A percentile compares a stretch with the other conserved stretches of the same genome.
phyloP scores from a whole-genome alignment of 805 yeast genomes.

The Sugiyamaella americana region DNA sequence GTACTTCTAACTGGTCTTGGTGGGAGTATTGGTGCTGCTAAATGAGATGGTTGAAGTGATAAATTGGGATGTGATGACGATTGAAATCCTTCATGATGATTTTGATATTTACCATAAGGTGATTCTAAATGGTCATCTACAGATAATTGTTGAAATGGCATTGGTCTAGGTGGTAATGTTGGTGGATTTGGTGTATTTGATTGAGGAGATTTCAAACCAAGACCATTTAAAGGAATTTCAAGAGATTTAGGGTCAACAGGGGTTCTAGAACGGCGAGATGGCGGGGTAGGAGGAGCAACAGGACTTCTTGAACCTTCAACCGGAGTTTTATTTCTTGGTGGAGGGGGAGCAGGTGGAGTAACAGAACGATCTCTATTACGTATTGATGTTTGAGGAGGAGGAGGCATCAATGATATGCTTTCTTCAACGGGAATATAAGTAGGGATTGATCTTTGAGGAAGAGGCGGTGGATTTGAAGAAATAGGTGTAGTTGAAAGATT shows the following conservation, averaged over 20 bases:
- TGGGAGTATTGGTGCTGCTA: conserved; percentile 9
- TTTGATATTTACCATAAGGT: neutral
- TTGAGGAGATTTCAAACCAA: neutral
- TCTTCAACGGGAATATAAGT: too few species aligned
- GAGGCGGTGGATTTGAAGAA: too few species aligned
- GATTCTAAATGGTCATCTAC: neutral
- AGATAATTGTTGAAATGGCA: neutral
- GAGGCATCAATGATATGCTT: too few species aligned
- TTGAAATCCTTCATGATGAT: neutral
- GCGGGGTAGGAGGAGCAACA: conserved; percentile 7
- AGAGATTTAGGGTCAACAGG: neutral
- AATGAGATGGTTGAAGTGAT: neutral
- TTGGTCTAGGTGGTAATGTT: conserved; percentile 6
- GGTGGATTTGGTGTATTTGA: conserved; percentile 4
- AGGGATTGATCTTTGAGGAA: too few species aligned
- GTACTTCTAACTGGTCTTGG: conserved; percentile 8
- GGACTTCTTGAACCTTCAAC: neutral
- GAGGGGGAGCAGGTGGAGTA: conserved; percentile 5
- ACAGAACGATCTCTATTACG: neutral
- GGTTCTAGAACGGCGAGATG: conserved; percentile 5
- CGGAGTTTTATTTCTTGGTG: neutral
- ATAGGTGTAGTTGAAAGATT: too few species aligned
- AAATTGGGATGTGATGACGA: neutral
- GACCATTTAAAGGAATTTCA: neutral
- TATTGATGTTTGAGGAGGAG: conserved; percentile 9